phyloP scores from a whole-genome alignment of 1,284 basidiomycete genomes.

The Violaceomyces palustris region DNA sequence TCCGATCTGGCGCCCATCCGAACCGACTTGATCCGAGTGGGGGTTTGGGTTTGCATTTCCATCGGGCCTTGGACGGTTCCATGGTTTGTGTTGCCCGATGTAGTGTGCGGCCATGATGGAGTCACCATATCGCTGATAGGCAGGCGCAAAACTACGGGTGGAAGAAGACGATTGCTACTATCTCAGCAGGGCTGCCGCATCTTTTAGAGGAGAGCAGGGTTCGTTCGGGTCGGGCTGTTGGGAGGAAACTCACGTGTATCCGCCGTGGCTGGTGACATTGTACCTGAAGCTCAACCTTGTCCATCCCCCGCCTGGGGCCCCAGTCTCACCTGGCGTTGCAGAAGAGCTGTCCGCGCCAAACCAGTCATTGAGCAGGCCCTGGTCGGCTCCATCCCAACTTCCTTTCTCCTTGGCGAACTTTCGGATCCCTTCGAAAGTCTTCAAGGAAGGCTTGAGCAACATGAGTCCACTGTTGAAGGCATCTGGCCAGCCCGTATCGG shows the following conservation, averaged over 20 bases:
- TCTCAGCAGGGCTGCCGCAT: background rate
- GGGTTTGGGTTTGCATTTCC: conserved; percentile 44
- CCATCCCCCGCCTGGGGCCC: conserved; percentile 66
- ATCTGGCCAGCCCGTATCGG: conserved; percentile 97
- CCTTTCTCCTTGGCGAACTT: conserved; percentile 69
- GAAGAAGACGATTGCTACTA: no score
- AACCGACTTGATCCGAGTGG: conserved; percentile 52
- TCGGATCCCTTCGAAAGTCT: conserved; percentile 73
- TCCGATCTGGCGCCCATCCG: conserved; percentile 6
- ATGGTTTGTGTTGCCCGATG: conserved; percentile 89
- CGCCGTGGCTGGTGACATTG: conserved; percentile 95
- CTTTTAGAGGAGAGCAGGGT: background rate
- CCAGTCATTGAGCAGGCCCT: conserved; percentile 93
- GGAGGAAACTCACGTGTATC: conserved; percentile 72
- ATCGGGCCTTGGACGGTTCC: conserved; percentile 58
- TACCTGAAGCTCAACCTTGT: conserved; percentile 75
- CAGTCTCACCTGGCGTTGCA: background rate
- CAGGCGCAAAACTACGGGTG: conserved; percentile 85
- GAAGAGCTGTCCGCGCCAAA: conserved; percentile 54
- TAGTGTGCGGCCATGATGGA: conserved; percentile 87
- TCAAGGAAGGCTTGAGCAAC: conserved; percentile 73
- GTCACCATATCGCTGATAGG: conserved; percentile 84
- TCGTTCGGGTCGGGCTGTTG: background rate
- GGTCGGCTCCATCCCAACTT: conserved; percentile 94
- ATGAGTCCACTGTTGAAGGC: conserved; percentile 97